A percentile compares a stretch with the other conserved stretches of the same genome.
Evolutionary conservation across 2,329 filamentous ascomycete species (phyloP).

Genomic region (Aspergillus thermomutatus): DNA sequence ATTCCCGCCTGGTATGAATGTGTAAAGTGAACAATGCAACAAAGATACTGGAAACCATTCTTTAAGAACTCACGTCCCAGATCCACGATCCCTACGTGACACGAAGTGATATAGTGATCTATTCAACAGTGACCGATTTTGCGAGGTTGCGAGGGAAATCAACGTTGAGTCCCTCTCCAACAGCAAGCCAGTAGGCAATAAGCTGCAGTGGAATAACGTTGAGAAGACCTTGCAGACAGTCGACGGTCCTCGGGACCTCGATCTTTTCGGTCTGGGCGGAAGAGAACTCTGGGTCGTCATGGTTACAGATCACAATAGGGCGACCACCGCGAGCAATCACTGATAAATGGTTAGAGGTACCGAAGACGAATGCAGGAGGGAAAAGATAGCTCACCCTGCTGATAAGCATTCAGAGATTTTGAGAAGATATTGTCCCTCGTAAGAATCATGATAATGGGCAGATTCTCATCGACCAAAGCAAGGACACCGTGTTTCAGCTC

Average conservation of each 20-base stretch:
- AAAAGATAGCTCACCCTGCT: conserved; percentile 66
- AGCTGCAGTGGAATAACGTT: conserved; percentile 97
- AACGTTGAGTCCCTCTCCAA: conserved; percentile 92
- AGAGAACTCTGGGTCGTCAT: conserved; percentile 82
- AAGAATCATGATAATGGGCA: conserved; percentile 99
- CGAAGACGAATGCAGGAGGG: neutral
- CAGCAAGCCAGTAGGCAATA: conserved; percentile 98
- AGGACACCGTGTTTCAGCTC: conserved; percentile 99
- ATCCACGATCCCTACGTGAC: neutral
- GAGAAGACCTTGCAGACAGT: conserved; percentile 91
- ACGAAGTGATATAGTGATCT: conserved; percentile 30
- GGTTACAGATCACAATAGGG: conserved; percentile 98
- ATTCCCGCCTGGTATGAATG: neutral
- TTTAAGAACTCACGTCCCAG: neutral
- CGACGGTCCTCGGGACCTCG: conserved; percentile 92
- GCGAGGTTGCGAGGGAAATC: conserved; percentile 98
- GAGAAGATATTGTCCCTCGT: conserved; percentile 94
- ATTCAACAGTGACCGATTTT: conserved; percentile 99
- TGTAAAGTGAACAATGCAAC: neutral
- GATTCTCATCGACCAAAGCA: conserved; percentile 94
- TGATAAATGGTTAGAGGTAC: conserved; percentile 38
- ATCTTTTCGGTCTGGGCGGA: conserved; percentile 90
- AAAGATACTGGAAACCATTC: neutral
- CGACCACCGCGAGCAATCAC: conserved; percentile 94
- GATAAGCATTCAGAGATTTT: conserved; percentile 99